Base-by-base conservation (phyloP, 805 yeast genomes). In the Nakazawaea ambrosiae region DNA sequence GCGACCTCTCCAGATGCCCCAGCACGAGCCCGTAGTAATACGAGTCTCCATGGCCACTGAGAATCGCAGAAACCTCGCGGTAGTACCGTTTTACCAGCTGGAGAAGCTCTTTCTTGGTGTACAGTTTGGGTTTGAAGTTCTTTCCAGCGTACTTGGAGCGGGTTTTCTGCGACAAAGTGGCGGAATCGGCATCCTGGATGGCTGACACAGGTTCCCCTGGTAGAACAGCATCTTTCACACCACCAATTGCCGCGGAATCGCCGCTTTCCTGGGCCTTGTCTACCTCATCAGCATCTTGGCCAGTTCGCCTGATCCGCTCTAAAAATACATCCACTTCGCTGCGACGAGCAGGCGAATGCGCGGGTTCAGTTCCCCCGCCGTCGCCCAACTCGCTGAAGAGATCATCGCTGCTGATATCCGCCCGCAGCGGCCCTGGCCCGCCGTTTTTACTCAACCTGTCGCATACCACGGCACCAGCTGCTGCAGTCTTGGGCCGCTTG, bases 1-100 rank as follows among this genome's bases (percentile, higher is more conserved):
- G 26, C 22, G 63, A 58, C 3, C 31, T 38, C 15, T 39, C 31
- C 22, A 45, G 42, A 39, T 53, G 57, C 18, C 38, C 23, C 18
- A 49, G 46, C 1, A 69, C 6, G 8, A 34, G 5, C 4, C n/a
- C 46, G 41, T 63, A 64, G 45, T 46, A 62, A 14, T 42, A 41
- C n/a, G 67, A 63, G 25, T 55, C 48, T 3, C 43, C 43, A 9
- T 54, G 41, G 14, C 63, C 68, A 3, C 49, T 45, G 11, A 66
- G 49, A 4, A 64, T 50, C 14, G 41, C 36, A 1, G 63, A 62
- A 3, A 66, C 45, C 5, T 56, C 31, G 5, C 36, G 34, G 16
- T 55, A 27, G 39, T 58, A 46, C 29, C 46, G 45, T 11, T 49
- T 43, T n/a, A 22, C 10, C 24, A 58, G 46, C 2, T 34, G 16